Percentiles rank a stretch among this genome's conserved stretches.
These are phyloP conservation scores for Rhodomyrtus tomentosa DNA, from an alignment of 345 rosid species.

Conservation along the genomic window DNA sequence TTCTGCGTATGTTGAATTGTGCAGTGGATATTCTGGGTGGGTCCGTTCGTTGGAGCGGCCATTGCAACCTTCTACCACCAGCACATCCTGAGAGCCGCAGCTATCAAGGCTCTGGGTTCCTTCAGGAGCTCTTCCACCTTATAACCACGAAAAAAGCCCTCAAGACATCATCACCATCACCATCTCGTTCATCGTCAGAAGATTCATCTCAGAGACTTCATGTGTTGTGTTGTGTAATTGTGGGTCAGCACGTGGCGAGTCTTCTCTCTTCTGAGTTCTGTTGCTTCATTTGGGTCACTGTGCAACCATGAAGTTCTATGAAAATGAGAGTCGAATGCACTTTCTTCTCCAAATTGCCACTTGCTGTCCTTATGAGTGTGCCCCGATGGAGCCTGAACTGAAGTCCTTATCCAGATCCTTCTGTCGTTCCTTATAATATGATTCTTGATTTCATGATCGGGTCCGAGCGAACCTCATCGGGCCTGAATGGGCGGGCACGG, in stretches of 20 bases:
- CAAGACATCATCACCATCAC: neutral
- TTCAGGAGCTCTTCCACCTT: constrained; percentile 41
- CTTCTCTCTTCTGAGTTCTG: neutral
- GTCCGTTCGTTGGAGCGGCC: constrained; percentile 63
- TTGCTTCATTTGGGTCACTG: neutral
- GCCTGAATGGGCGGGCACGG: neutral
- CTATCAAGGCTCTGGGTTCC: constrained; percentile 40
- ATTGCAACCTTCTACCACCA: constrained; percentile 59
- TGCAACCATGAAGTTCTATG: neutral
- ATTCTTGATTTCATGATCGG: neutral
- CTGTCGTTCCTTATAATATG: neutral
- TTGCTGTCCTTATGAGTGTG: neutral
- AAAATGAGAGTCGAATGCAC: neutral
- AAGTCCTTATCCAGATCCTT: neutral
- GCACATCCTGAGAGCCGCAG: constrained; percentile 38
- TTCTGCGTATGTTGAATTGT: neutral
- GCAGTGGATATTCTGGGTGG: constrained; percentile 77
- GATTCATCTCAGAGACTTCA: neutral
- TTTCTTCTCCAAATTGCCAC: neutral
- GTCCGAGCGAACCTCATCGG: neutral
- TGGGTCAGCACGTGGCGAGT: neutral
- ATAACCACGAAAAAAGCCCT: neutral
- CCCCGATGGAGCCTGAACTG: neutral
- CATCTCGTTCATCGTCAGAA: neutral
- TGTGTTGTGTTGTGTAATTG: neutral